Evolutionary conservation across 2,329 filamentous ascomycete species (phyloP), one percentile per base, ranked within the genome.

Genomic region (Lachnellula hyalina): DNA sequence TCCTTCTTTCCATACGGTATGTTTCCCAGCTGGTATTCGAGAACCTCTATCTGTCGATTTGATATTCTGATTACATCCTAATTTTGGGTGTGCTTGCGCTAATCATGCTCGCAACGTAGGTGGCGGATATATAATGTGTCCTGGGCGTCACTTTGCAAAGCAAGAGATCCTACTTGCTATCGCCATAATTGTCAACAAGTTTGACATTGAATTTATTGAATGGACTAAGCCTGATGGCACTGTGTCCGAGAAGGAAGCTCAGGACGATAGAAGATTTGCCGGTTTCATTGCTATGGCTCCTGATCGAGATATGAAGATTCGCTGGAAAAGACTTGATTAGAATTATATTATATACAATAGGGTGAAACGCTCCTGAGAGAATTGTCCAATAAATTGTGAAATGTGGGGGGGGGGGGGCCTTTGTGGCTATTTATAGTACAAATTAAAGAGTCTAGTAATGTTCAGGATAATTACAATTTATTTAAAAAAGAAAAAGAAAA

Each of bases 101-200:
- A 34, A 49, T 35, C 34, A 21, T n/a, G 6, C 5, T 6, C 45
- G 19, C 25, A 9, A 38, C 14, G 9, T 28, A 36, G 57, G 56
- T 40, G 60, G 56, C 19, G 56, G 58, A 8, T 38, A 46, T 25
- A 53, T 54, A 34, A 60, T 63, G 17, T 63, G 59, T 47, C 53
- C 56, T 28, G 57, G 55, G 17, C 51, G 56, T 9, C 55, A 60
- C 50, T 64, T 60, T 44, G 57, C 61, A 6, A 64, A 64, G 19
- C 59, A 56, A 42, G 55, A 63, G 23, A 58, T 61, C 19, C 34
- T 61, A 25, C 49, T 47, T 3, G 50, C 54, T 12, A 49, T 51
- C 28, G 53, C 54, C 9, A 19, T 59, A 7, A 42, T 62, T 0
- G 34, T 63, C 11, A 28, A 55, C 15, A 63, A 61, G 32, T 63